A percentile compares a stretch with the other conserved stretches of the same genome.
Evolutionary conservation across 2,329 filamentous ascomycete species (phyloP).

Genomic region (Phyllosticta capitalensis): DNA sequence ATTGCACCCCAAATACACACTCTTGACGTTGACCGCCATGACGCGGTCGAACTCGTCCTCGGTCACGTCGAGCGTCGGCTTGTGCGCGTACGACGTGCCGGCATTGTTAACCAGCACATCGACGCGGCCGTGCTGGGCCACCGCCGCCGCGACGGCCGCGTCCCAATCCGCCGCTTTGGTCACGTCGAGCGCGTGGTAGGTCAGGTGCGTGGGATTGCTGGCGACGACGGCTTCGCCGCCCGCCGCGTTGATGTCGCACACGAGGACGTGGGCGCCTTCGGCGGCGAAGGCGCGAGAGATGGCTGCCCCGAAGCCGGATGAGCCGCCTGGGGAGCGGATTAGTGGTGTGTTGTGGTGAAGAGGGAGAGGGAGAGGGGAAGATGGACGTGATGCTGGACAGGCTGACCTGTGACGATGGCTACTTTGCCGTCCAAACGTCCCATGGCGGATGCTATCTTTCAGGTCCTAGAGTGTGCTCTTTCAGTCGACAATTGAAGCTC

Average conservation of each 20-base stretch:
- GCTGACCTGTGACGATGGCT: conserved; percentile 44
- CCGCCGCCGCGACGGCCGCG: conserved; percentile 42
- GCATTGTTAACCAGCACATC: conserved; percentile 55
- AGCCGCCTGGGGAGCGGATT: conserved; percentile 36
- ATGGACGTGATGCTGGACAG: not conserved
- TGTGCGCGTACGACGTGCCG: conserved; percentile 44
- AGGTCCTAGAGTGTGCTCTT: not conserved
- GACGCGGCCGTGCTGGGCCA: conserved; percentile 44
- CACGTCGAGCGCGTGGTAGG: conserved; percentile 39
- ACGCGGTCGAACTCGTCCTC: conserved; percentile 58
- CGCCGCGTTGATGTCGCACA: conserved; percentile 50
- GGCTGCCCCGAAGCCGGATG: conserved; percentile 54
- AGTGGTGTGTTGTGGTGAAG: not conserved
- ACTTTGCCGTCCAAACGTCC: conserved; percentile 44
- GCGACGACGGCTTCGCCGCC: conserved; percentile 42
- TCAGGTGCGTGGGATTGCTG: conserved; percentile 15
- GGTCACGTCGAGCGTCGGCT: conserved; percentile 52
- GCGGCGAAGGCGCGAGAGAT: conserved; percentile 50
- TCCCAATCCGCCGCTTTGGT: conserved; percentile 45
- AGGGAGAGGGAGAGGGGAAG: not conserved
- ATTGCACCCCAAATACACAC: conserved; percentile 51
- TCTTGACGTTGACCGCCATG: conserved; percentile 61
- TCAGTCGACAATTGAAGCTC: not conserved
- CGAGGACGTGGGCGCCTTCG: conserved; percentile 52
- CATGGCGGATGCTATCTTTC: conserved; percentile 17